These are phyloP conservation scores for Fusarium guadeloupense DNA, from an alignment of 2,329 filamentous ascomycete genomes.

Conservation along the genomic window DNA sequence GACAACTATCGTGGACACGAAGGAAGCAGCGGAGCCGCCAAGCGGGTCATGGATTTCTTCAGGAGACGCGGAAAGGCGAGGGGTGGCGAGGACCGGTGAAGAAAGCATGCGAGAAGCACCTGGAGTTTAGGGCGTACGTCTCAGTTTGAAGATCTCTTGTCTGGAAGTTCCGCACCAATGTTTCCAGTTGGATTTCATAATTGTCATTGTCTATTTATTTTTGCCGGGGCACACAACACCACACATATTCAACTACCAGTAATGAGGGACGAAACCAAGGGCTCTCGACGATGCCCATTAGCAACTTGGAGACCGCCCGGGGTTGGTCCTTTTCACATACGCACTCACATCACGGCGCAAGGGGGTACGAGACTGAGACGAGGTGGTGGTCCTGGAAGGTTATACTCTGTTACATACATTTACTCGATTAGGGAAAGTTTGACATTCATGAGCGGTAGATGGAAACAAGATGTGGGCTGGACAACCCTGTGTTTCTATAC, in stretches of 20 bases:
- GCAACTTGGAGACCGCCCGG: conserved; percentile 33
- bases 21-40: conserved; percentile 86
- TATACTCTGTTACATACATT: conserved; percentile 41
- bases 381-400: conserved; percentile 38
- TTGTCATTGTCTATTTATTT: conserved; percentile 39
- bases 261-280: conserved; percentile 42
- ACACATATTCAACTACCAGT: conserved; percentile 38
- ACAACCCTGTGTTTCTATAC: conserved; percentile 26
- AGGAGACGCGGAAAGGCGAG: conserved; percentile 82
- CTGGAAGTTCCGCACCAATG: conserved; percentile 36
- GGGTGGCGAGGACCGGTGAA: conserved; percentile 64
- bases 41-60: conserved; percentile 99
- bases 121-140: conserved; percentile 39
- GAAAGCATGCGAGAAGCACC: conserved; percentile 28
- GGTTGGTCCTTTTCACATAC: conserved; percentile 28
- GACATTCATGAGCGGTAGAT: conserved; percentile 29
- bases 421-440: conserved; percentile 38
- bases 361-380: conserved; percentile 39
- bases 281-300: conserved; percentile 34
- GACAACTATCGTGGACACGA: conserved; percentile 72
- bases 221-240: conserved; percentile 37
- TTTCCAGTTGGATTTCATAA: conserved; percentile 43
- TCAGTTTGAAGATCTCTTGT: conserved; percentile 39
- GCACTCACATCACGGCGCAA: conserved; percentile 41
- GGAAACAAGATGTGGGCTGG: conserved; percentile 31